These are phyloP conservation scores for Suillus clintonianus DNA, from an alignment of 768 basidiomycete species.

Conservation along the genomic window DNA sequence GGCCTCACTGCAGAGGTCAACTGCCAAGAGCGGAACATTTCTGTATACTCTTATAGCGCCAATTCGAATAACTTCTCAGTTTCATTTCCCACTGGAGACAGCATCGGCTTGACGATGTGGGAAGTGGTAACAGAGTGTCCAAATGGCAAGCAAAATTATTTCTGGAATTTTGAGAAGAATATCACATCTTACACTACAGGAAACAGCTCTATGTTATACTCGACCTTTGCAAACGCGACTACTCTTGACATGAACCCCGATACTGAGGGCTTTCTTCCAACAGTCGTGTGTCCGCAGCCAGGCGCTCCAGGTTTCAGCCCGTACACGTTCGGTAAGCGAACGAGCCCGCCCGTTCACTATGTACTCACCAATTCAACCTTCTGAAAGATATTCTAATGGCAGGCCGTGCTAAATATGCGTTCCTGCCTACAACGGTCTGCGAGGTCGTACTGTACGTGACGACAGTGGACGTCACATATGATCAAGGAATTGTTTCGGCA, in stretches of 20 bases:
- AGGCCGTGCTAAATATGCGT: neutral
- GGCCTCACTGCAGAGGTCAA: conserved; percentile 1
- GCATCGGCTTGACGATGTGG: neutral
- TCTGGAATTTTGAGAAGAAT: too few relatives aligned
- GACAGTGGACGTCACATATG: neutral
- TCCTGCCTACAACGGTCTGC: neutral
- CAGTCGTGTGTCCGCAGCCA: neutral
- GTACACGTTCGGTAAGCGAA: neutral
- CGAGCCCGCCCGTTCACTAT: neutral
- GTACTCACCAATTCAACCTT: neutral
- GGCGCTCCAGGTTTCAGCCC: neutral
- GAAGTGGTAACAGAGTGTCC: neutral
- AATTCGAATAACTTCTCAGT: neutral
- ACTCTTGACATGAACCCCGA: neutral
- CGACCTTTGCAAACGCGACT: neutral
- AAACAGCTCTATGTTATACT: neutral
- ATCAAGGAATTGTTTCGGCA: neutral
- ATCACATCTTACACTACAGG: neutral
- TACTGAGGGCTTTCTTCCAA: conserved; percentile 2
- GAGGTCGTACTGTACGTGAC: neutral
- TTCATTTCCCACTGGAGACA: neutral
- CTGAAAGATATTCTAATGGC: neutral
- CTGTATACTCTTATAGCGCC: neutral
- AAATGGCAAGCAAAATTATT: neutral
- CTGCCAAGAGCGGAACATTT: neutral